phyloP scores from a whole-genome alignment of 2,329 filamentous ascomycete genomes.

The Cercospora zeina region DNA sequence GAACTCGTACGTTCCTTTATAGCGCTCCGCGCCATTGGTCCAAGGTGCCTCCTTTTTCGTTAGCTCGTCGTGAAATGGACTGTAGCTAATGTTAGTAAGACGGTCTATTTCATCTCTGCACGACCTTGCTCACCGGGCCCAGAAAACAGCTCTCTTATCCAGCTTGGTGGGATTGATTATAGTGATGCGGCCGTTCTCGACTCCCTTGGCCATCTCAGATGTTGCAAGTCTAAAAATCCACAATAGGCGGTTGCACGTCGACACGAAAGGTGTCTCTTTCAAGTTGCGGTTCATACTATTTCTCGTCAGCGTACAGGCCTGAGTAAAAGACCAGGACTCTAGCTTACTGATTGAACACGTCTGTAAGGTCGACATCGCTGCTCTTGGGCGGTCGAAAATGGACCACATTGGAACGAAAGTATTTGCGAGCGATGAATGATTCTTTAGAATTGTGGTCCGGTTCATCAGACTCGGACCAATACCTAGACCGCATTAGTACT shows the following conservation, averaged over 20 bases:
- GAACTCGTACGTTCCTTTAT: constrained; percentile 23
- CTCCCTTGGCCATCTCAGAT: constrained; percentile 10
- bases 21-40: constrained; percentile 13
- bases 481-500: not conserved
- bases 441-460: not conserved
- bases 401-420: not conserved
- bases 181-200: constrained; percentile 16
- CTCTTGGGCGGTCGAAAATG: not conserved
- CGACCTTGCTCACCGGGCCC: constrained; percentile 6
- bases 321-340: not conserved
- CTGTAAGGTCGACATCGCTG: not conserved
- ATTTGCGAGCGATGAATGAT: constrained; percentile 6
- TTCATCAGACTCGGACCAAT: not conserved
- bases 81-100: not conserved
- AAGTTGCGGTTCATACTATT: not conserved
- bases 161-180: constrained; percentile 22
- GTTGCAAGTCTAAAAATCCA: constrained; percentile 23
- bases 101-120: no score
- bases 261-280: constrained; percentile 22
- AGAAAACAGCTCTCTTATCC: constrained; percentile 14
- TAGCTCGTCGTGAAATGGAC: constrained; percentile 13
- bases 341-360: constrained; percentile 10
- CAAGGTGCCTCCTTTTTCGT: constrained; percentile 1
- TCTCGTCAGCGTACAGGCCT: not conserved
- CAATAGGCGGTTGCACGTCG: constrained; percentile 18